Conservation (phyloP, 768 basidiomycete genomes). For the Xerocomellus intermedius region DNA sequence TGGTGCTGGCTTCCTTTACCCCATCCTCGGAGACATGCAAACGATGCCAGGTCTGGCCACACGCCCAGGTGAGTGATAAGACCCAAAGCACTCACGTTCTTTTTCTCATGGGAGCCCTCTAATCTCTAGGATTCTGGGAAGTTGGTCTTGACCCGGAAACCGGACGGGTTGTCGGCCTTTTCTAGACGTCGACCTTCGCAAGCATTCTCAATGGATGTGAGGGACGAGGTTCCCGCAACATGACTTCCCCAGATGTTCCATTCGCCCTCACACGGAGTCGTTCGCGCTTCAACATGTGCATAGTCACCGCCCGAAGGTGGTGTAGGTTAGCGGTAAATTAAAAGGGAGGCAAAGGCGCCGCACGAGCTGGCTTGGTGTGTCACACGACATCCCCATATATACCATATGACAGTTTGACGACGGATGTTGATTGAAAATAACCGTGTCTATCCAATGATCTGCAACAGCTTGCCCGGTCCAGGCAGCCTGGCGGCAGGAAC, state of each 20-base stretch:
- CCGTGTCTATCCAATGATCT: neutral
- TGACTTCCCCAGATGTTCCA: conserved; percentile 21
- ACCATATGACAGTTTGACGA: conserved; percentile 3
- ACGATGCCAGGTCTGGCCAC: conserved; percentile 97
- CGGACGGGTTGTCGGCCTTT: conserved; percentile 83
- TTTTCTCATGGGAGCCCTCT: conserved; percentile 13
- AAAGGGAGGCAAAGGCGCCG: neutral
- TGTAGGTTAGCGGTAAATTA: conserved; percentile 17
- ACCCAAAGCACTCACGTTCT: neutral
- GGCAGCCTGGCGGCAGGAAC: conserved; percentile 34
- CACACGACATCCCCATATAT: conserved; percentile 11
- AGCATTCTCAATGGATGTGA: conserved; percentile 22
- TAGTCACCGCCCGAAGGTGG: conserved; percentile 7
- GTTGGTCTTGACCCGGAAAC: conserved; percentile 77
- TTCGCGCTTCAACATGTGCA: conserved; percentile 42
- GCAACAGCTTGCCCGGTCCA: conserved; percentile 23
- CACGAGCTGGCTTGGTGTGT: neutral
- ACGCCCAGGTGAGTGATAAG: conserved; percentile 61
- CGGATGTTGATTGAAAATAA: neutral
- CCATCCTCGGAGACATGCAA: conserved; percentile 94
- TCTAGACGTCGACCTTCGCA: conserved; percentile 42
- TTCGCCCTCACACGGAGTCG: conserved; percentile 31
- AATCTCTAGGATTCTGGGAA: conserved; percentile 78
- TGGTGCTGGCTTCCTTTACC: conserved; percentile 95
- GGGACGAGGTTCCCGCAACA: neutral